These are phyloP conservation scores for Gnaphalium uliginosum DNA, from an alignment of 129 eudicot genomes.

Conservation along the genomic window DNA sequence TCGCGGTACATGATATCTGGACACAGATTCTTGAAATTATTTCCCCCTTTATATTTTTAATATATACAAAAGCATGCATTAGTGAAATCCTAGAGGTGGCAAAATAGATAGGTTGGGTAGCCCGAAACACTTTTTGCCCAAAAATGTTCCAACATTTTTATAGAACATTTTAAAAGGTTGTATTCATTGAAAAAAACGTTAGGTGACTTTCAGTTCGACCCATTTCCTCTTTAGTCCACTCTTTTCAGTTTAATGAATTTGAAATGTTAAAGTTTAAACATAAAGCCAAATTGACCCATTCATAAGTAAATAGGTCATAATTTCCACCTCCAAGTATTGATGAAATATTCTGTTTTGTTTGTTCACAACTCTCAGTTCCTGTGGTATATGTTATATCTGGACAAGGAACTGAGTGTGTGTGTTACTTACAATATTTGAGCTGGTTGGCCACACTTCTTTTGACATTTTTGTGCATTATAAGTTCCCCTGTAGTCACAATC, in stretches of 20 bases:
- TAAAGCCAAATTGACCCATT: neutral
- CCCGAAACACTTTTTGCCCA: neutral
- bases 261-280: neutral
- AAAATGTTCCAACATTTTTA: neutral
- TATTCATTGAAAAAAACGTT: neutral
- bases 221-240: neutral
- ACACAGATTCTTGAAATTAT: neutral
- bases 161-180: neutral
- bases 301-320: neutral
- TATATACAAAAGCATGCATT: neutral
- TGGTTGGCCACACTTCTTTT: constrained; percentile 75
- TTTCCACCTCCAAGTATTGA: neutral
- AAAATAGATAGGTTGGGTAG: neutral
- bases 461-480: constrained; percentile 60
- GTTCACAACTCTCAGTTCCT: neutral
- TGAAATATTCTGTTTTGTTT: neutral
- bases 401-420: neutral
- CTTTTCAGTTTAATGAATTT: neutral
- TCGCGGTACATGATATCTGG: constrained; percentile 78
- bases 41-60: neutral
- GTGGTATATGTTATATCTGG: neutral
- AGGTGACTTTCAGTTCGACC: neutral
- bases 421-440: constrained; percentile 69
- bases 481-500: constrained; percentile 74
- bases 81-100: neutral